These are phyloP conservation scores for Epichloe sylvatica DNA, from an alignment of 2,329 filamentous ascomycete species.

Conservation along the genomic window DNA sequence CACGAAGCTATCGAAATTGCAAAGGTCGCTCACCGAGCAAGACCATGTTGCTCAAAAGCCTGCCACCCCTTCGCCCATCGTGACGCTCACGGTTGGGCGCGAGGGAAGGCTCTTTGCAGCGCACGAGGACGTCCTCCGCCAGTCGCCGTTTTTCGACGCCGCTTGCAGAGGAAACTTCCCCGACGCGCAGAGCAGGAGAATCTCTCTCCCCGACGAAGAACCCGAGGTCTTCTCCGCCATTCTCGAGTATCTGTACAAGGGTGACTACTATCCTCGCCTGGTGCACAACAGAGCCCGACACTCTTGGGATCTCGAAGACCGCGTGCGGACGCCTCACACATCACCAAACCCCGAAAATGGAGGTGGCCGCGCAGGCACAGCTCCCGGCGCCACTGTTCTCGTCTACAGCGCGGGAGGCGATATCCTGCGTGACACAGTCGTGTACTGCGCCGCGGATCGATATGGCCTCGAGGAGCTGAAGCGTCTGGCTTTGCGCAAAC, in stretches of 20 bases:
- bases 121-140: slow-evolving; percentile 79
- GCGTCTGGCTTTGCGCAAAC: slow-evolving; percentile 80
- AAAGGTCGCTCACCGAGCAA: slow-evolving; percentile 60
- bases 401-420: slow-evolving; percentile 59
- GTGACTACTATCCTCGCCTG: slow-evolving; percentile 85
- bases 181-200: slow-evolving; percentile 63
- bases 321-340: slow-evolving; percentile 26
- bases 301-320: slow-evolving; percentile 80
- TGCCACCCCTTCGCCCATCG: slow-evolving; percentile 51
- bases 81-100: slow-evolving; percentile 71
- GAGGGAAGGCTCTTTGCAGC: slow-evolving; percentile 87
- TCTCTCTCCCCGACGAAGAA: slow-evolving; percentile 60
- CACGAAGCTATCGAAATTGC: slow-evolving; percentile 70
- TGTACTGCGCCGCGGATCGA: slow-evolving; percentile 85
- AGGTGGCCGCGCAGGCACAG: slow-evolving; percentile 31
- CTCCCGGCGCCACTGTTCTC: slow-evolving; percentile 46
- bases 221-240: slow-evolving; percentile 86
- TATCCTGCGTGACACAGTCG: slow-evolving; percentile 79
- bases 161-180: slow-evolving; percentile 59
- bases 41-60: slow-evolving; percentile 19
- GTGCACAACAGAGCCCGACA: slow-evolving; percentile 73
- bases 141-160: slow-evolving; percentile 71
- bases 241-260: slow-evolving; percentile 95
- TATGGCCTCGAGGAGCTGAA: slow-evolving; percentile 90
- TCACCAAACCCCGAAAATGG: slow-evolving; percentile 38